These are phyloP conservation scores for Trichothecium roseum DNA, from an alignment of 2,329 filamentous ascomycete species.

Conservation along the genomic window DNA sequence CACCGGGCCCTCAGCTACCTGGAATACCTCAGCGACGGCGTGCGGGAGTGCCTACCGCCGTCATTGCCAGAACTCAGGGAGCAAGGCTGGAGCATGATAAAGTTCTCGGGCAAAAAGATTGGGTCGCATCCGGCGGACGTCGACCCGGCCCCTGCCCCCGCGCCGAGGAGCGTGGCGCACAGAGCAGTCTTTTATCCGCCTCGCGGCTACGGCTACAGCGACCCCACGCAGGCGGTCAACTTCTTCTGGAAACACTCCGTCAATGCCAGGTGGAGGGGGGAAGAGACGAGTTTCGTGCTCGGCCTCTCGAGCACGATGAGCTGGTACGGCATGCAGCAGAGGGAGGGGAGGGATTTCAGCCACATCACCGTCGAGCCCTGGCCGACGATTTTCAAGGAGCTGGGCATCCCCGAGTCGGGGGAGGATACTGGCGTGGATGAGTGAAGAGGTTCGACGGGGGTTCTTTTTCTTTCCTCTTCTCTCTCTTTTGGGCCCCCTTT, in stretches of 20 bases:
- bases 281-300: slow-evolving; percentile 16
- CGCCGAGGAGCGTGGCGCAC: slow-evolving; percentile 7
- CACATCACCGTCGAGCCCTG: slow-evolving; percentile 37
- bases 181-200: slow-evolving; percentile 37
- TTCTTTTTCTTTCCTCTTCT: too few relatives aligned
- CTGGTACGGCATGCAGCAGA: slow-evolving; percentile 40
- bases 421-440: background rate
- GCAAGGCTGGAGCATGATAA: background rate
- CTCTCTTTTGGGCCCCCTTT: too few relatives aligned
- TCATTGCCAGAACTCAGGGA: slow-evolving; percentile 21
- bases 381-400: slow-evolving; percentile 25
- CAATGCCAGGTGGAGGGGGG: background rate
- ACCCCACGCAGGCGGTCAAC: background rate
- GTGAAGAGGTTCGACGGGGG: background rate
- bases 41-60: too few relatives aligned
- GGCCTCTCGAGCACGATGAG: slow-evolving; percentile 34
- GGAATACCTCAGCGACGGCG: slow-evolving; percentile 27
- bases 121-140: slow-evolving; percentile 10
- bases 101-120: background rate
- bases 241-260: too few relatives aligned
- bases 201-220: slow-evolving; percentile 6
- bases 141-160: slow-evolving; percentile 6
- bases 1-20: slow-evolving; percentile 18
- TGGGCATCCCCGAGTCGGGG: background rate
- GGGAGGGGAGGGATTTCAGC: slow-evolving; percentile 36